Evolutionary conservation across 306 rosid species (phyloP).

Genomic region (Rosa rugosa): DNA sequence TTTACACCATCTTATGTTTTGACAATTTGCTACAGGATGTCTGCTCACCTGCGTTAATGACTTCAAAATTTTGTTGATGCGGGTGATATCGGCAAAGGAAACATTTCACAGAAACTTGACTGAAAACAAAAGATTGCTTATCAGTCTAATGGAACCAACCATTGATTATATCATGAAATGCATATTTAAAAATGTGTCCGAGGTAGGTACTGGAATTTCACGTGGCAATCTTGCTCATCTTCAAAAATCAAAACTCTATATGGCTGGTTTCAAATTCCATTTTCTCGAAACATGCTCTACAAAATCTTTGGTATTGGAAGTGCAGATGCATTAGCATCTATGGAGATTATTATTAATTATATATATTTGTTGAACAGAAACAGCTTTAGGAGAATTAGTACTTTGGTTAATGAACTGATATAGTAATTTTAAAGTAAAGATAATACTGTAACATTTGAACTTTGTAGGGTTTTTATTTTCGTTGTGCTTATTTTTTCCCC

Average conservation of each 20-base stretch:
- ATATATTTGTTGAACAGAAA: neutral
- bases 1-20: constrained; percentile 21
- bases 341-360: constrained; percentile 15
- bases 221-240: constrained; percentile 12
- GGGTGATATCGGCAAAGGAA: constrained; percentile 46
- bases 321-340: neutral
- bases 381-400: neutral
- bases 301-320: neutral
- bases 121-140: constrained; percentile 46
- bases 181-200: constrained; percentile 60
- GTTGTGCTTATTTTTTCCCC: neutral
- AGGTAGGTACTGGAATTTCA: constrained; percentile 53
- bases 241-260: constrained; percentile 1
- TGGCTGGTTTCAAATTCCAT: constrained; percentile 20
- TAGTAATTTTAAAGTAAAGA: neutral
- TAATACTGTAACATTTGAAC: neutral
- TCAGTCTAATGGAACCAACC: constrained; percentile 78
- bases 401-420: neutral
- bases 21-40: constrained; percentile 55
- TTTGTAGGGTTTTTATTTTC: neutral
- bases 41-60: constrained; percentile 74
- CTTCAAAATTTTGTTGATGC: constrained; percentile 47
- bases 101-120: constrained; percentile 31
- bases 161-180: constrained; percentile 76
- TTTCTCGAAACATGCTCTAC: neutral